phyloP scores from a whole-genome alignment of 495 filamentous ascomycete genomes.

The Xylaria nigripes region DNA sequence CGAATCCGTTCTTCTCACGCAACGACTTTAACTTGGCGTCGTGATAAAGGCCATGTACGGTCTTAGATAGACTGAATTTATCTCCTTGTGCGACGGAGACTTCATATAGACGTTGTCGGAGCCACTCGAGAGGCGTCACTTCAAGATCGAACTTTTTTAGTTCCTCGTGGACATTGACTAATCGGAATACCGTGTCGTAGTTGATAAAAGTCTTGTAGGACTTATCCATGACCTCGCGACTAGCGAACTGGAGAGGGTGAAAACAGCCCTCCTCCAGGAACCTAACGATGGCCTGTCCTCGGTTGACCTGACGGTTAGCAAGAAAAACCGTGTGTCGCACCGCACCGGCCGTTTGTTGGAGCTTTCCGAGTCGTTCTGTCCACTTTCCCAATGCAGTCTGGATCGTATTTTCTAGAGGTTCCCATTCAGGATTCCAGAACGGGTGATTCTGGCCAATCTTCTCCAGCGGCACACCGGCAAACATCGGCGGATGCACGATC shows the following conservation, averaged over 20 bases:
- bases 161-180: slow-evolving; percentile 39
- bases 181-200: slow-evolving; percentile 42
- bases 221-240: slow-evolving; percentile 32
- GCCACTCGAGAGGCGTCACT: slow-evolving; percentile 38
- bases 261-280: slow-evolving; percentile 36
- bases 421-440: slow-evolving; percentile 42
- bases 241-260: slow-evolving; percentile 42
- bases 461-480: slow-evolving; percentile 37
- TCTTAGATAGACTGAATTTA: slow-evolving; percentile 35
- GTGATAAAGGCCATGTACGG: slow-evolving; percentile 35
- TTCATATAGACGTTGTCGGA: slow-evolving; percentile 40
- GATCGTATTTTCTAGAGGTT: slow-evolving; percentile 25
- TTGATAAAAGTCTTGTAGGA: slow-evolving; percentile 30
- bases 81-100: slow-evolving; percentile 27
- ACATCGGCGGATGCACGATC: slow-evolving; percentile 33
- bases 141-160: slow-evolving; percentile 39
- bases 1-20: slow-evolving; percentile 36
- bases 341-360: slow-evolving; percentile 12
- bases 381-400: slow-evolving; percentile 28
- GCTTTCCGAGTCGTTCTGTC: slow-evolving; percentile 29
- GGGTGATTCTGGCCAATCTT: slow-evolving; percentile 35
- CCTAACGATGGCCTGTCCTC: slow-evolving; percentile 34
- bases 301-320: slow-evolving; percentile 39
- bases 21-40: slow-evolving; percentile 33
- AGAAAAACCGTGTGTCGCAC: slow-evolving; percentile 34